phyloP scores from a whole-genome alignment of 2,329 filamentous ascomycete species.

The Rugonectria rugulosa region DNA sequence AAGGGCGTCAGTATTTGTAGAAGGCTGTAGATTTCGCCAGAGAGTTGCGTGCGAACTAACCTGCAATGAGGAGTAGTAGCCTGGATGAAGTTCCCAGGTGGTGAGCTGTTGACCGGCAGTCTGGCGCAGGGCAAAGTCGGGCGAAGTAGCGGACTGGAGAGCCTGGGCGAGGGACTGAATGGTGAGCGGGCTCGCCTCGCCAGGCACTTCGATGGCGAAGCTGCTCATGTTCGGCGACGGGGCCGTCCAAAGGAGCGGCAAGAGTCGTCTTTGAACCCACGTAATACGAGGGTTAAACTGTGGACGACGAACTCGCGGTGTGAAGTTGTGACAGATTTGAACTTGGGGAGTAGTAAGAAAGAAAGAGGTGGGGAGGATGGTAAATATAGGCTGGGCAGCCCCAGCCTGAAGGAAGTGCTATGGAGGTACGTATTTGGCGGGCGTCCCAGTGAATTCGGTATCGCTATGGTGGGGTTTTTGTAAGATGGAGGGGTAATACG shows the following conservation, averaged over 20 bases:
- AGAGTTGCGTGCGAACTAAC: conserved; percentile 50
- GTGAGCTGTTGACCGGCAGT: conserved; percentile 74
- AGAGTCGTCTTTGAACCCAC: conserved; percentile 16
- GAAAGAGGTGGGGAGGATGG: conserved; percentile 8
- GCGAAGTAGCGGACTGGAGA: conserved; percentile 69
- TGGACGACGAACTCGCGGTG: conserved; percentile 11
- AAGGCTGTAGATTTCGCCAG: not conserved
- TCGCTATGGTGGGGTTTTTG: conserved; percentile 22
- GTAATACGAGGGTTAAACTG: conserved; percentile 7
- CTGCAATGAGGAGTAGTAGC: conserved; percentile 75
- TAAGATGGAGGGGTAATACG: conserved; percentile 32
- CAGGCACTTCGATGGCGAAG: conserved; percentile 79
- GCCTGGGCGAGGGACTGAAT: conserved; percentile 69
- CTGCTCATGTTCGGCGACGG: conserved; percentile 62
- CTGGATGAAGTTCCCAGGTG: conserved; percentile 72
- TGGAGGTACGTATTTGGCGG: not conserved
- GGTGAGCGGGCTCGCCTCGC: conserved; percentile 78
- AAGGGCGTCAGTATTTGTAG: conserved; percentile 21
- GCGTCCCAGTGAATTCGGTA: conserved; percentile 13
- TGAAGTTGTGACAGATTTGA: not conserved
- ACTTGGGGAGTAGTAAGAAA: conserved; percentile 21
- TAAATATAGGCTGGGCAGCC: conserved; percentile 19
- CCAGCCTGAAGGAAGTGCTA: conserved; percentile 7
- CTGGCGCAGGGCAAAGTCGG: conserved; percentile 69
- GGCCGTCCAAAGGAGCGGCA: conserved; percentile 30